Conservation (phyloP, 176 grass and related monocot species). For the Pharus latifolius region DNA sequence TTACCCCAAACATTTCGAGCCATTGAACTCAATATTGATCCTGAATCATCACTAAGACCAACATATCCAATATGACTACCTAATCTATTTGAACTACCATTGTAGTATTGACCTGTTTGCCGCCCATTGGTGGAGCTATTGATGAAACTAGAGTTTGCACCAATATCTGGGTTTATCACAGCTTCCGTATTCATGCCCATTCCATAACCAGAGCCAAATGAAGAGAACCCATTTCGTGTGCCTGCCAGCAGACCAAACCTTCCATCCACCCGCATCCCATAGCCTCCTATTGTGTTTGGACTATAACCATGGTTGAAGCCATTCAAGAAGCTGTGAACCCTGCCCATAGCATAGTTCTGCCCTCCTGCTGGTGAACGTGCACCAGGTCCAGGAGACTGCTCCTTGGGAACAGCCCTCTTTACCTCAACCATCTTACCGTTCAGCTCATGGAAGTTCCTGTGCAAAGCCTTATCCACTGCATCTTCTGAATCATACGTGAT, state of each 20-base stretch:
- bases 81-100: constrained; percentile 61
- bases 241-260: constrained; percentile 62
- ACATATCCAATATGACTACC: constrained; percentile 43
- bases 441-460: constrained; percentile 87
- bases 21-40: constrained; percentile 63
- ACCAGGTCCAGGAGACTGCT: constrained; percentile 69
- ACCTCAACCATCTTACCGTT: constrained; percentile 98
- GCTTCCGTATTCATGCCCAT: constrained; percentile 60
- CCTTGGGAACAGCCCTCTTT: constrained; percentile 92
- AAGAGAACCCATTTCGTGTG: constrained; percentile 59
- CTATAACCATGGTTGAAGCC: constrained; percentile 58
- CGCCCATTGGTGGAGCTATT: constrained; percentile 58
- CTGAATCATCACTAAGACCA: constrained; percentile 54
- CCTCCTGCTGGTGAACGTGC: constrained; percentile 52
- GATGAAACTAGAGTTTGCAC: constrained; percentile 38
- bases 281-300: constrained; percentile 56
- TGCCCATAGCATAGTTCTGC: constrained; percentile 52
- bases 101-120: constrained; percentile 49
- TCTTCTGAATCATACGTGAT: constrained; percentile 96
- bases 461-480: constrained; percentile 65
- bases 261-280: constrained; percentile 74
- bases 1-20: constrained; percentile 73
- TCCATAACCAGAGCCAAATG: constrained; percentile 58
- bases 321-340: constrained; percentile 71
- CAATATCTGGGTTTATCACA: constrained; percentile 48